Conservation (phyloP, 1,284 basidiomycete species). For the Cutaneotrichosporon mucoides region DNA sequence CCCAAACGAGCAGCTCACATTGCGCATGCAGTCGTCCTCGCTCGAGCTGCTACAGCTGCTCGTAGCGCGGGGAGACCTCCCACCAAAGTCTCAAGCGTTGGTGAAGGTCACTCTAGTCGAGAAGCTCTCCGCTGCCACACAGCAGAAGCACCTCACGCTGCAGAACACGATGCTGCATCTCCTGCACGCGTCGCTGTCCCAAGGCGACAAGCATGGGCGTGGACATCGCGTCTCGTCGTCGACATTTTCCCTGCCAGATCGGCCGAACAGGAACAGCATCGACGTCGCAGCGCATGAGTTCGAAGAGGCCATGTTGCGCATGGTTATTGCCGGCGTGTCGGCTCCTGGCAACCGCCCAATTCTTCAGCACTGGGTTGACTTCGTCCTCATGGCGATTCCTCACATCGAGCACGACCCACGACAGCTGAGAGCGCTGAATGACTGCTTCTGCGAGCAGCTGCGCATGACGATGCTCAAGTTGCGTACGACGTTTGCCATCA, state of each 20-base stretch:
- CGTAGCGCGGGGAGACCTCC: constrained; percentile 71
- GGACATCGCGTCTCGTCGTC: constrained; percentile 27
- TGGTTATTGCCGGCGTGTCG: constrained; percentile 77
- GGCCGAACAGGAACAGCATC: constrained; percentile 3
- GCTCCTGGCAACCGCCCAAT: constrained; percentile 66
- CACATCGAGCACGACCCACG: constrained; percentile 55
- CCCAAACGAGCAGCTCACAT: constrained; percentile 50
- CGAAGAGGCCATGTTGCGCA: constrained; percentile 60
- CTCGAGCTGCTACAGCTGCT: constrained; percentile 80
- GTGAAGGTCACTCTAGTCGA: constrained; percentile 69
- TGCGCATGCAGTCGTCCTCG: constrained; percentile 64
- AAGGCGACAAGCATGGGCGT: constrained; percentile 46
- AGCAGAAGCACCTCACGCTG: constrained; percentile 65
- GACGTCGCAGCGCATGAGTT: constrained; percentile 12
- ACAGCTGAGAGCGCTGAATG: constrained; percentile 71
- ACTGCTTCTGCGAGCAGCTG: constrained; percentile 75
- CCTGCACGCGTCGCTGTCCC: constrained; percentile 76
- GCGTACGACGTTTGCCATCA: constrained; percentile 42
- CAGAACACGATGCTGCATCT: constrained; percentile 92
- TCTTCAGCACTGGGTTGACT: constrained; percentile 94
- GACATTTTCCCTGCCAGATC: constrained; percentile 14
- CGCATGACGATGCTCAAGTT: constrained; percentile 52
- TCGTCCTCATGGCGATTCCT: constrained; percentile 82
- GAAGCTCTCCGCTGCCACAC: constrained; percentile 70
- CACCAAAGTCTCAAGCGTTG: constrained; percentile 57